Evolutionary conservation across 1,284 basidiomycete species (phyloP).

Genomic region (Cutaneotrichosporon cavernicola): DNA sequence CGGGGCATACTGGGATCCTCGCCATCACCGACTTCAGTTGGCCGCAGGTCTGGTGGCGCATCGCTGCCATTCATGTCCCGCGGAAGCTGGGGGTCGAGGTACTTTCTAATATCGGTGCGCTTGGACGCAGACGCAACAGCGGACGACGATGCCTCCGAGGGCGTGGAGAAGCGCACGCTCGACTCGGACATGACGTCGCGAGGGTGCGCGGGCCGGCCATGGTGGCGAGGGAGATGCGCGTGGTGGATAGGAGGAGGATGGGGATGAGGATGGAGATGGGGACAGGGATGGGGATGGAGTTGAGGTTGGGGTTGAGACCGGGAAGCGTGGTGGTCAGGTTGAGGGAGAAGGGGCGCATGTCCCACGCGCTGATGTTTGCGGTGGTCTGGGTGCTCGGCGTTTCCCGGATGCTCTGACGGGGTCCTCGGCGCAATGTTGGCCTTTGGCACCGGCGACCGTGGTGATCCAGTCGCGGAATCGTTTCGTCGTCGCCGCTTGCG

Average conservation of each 20-base stretch:
- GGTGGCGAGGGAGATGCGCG: not conserved
- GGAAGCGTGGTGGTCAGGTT: not conserved
- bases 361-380: not conserved
- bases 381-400: not conserved
- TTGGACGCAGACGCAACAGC: not conserved
- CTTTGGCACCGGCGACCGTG: not conserved
- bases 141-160: not conserved
- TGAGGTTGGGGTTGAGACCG: not conserved
- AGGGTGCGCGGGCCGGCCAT: not conserved
- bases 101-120: conserved; percentile 7
- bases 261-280: not conserved
- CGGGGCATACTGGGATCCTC: conserved; percentile 19
- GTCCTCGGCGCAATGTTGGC: not conserved
- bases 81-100: not conserved
- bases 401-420: not conserved
- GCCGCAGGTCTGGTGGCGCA: not conserved
- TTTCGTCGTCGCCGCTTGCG: conserved; percentile 7
- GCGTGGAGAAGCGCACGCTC: conserved; percentile 4
- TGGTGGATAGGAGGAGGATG: not conserved
- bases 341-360: not conserved
- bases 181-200: conserved; percentile 12
- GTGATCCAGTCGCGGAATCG: not conserved
- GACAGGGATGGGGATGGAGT: not conserved
- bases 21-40: not conserved
- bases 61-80: not conserved